Conservation (phyloP, 805 yeast genomes). For the Phaffomyces antillensis region DNA sequence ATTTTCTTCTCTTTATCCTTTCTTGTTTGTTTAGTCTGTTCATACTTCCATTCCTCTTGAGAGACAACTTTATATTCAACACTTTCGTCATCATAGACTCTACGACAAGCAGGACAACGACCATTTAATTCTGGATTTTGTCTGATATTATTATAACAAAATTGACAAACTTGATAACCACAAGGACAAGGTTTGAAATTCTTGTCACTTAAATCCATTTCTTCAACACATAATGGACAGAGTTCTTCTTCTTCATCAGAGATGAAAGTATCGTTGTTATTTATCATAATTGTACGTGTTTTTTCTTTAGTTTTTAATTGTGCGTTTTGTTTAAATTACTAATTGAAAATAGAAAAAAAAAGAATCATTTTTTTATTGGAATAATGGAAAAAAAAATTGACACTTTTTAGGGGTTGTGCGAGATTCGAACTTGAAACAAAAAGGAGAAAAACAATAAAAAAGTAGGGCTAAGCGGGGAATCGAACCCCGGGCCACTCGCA, state of each 20-base stretch:
- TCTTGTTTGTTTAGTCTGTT: conserved; percentile 73
- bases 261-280: conserved; percentile 45
- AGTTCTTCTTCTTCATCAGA: conserved; percentile 78
- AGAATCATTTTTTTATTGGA: too few relatives aligned
- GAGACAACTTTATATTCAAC: conserved; percentile 82
- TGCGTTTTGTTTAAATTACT: too few relatives aligned
- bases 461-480: conserved; percentile 27
- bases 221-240: conserved; percentile 94
- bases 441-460: too few relatives aligned
- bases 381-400: too few relatives aligned
- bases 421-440: too few relatives aligned
- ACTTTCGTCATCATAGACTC: conserved; percentile 86
- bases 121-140: conserved; percentile 95
- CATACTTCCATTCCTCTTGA: conserved; percentile 76
- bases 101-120: conserved; percentile 95
- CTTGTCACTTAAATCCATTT: conserved; percentile 93
- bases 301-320: too few relatives aligned
- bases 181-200: conserved; percentile 99
- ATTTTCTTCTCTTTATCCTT: conserved; percentile 78
- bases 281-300: conserved; percentile 13
- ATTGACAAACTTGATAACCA: conserved; percentile 97
- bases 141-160: conserved; percentile 93
- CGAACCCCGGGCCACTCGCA: conserved; percentile 30
- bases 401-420: too few relatives aligned
- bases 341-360: too few relatives aligned